These are phyloP conservation scores for Vanilla planifolia DNA, from an alignment of 106 monocot species.

Conservation along the genomic window DNA sequence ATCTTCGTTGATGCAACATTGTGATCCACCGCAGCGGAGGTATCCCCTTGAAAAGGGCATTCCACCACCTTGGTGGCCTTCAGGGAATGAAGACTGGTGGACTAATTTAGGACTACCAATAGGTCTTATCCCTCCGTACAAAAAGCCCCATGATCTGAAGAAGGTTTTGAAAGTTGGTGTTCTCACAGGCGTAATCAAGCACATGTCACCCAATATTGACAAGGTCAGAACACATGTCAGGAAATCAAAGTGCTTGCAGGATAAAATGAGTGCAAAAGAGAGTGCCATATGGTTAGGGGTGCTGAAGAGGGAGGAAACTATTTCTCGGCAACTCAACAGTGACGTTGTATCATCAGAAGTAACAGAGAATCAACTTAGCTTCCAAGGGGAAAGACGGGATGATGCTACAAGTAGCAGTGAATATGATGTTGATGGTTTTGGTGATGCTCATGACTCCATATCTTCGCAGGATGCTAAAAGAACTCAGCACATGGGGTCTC, in stretches of 20 bases:
- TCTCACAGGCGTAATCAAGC: slow-evolving; percentile 82
- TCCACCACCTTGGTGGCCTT: slow-evolving; percentile 97
- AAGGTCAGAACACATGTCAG: slow-evolving; percentile 74
- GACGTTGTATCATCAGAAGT: slow-evolving; percentile 51
- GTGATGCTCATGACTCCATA: slow-evolving; percentile 36
- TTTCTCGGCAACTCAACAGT: slow-evolving; percentile 19
- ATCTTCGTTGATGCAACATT: slow-evolving; percentile 96
- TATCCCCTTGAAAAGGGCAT: slow-evolving; percentile 77
- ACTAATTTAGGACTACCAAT: slow-evolving; percentile 50
- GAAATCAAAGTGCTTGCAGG: slow-evolving; percentile 97
- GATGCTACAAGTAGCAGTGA: slow-evolving; percentile 52
- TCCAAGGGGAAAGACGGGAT: slow-evolving; percentile 37
- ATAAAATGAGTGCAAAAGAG: slow-evolving; percentile 97
- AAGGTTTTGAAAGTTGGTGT: slow-evolving; percentile 97
- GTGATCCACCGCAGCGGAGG: slow-evolving; percentile 84
- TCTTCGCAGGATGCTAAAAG: slow-evolving; percentile 28
- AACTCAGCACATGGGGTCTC: slow-evolving; percentile 5
- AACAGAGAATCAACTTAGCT: slow-evolving; percentile 37
- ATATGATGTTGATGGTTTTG: slow-evolving; percentile 52
- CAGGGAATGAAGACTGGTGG: slow-evolving; percentile 94
- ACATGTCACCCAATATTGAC: slow-evolving; percentile 91
- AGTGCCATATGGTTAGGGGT: slow-evolving; percentile 89
- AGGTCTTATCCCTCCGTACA: slow-evolving; percentile 51
- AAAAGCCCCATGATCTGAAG: slow-evolving; percentile 97
- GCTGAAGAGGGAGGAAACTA: slow-evolving; percentile 57